Base-by-base conservation (phyloP, 805 yeast genomes). In the Pichia paraexigua region DNA sequence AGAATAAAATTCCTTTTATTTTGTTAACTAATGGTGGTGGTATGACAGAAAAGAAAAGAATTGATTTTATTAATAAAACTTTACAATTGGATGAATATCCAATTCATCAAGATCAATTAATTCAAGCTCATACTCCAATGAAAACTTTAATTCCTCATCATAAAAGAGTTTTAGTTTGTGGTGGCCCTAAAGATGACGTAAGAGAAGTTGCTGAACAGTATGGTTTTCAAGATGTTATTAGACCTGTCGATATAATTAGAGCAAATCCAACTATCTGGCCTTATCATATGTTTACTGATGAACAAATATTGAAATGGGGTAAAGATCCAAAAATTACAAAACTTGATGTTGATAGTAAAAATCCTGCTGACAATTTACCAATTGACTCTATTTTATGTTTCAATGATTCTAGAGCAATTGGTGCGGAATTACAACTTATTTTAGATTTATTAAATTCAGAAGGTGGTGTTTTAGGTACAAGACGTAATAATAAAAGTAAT, bases 21-120 rank as follows among this genome's bases (percentile, higher is more conserved):
- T 63, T 91, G 42, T 72, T 91, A 63, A 90, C 97, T 9, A 90
- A 91, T 64, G 97, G 97, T 20, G 97, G 97, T 8, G 97, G 97
- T 35, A 49, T 48, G 52, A 53, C 56, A 5, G 58, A 55, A 45
- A 28, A 28, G n/a, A 75, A 72, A n/a, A 71, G 96, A 43, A 80
- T 82, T 2, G 70, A 71, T 2, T 76, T 74, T 35, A 64, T 87
- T 3, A 73, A 80, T 2, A 60, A 69, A 10, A 49, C 53, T 13
- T 51, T 64, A n/a, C 66, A 67, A 37, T 65, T 85, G 13, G 46
- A 42, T 7, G 74, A 69, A 9, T 62, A 67, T 1, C 70, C 72
- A 1, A 66, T 85, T n/a, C 68, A 76, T 28, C 75, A 80, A 2
- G 66, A 72, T 43, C 96, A 90, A 60, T 71, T 91, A 43, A 81